Evolutionary conservation across 1,284 basidiomycete genomes (phyloP), one percentile per base, ranked within the genome.

Genomic region (Cystobasidium pallidum): DNA sequence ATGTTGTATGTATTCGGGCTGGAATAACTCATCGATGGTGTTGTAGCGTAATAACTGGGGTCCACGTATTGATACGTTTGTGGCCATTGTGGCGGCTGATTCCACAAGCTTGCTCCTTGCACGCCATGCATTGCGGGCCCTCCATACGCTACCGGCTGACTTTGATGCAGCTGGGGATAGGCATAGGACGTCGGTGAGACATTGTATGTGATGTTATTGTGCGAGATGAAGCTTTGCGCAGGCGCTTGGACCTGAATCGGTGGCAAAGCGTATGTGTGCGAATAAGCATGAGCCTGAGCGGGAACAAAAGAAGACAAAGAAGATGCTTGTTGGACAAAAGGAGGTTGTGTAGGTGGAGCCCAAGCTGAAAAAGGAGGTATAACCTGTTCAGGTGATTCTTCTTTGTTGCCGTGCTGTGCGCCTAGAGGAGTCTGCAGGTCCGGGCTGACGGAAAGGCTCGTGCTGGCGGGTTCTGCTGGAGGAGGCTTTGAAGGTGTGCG

Each of bases 301-400:
- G 54, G 54, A 57, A 34, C 54, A 57, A 57, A 57, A 57, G 54
- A 15, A 57, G 54, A 57, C 54, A 57, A 57, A 57, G 54, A 19
- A 15, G 54, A 15, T 57, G 54, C 24, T 51, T 51, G 49, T 51
- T 24, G 24, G 49, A 54, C 13, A 13, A 28, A 32, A 19, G 32
- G 10, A 57, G 54, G 10, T 57, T 57, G 54, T 34, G 13, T 6
- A 1, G 54, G 54, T 8, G 54, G 28, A 19, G 54, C 36, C 54
- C 54, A 57, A 57, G 54, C 54, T 32, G 19, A 34, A n/a, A 57
- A 57, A 36, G 54, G 30, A 57, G 54, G 54, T 57, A 57, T 57
- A 4, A 15, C 36, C 15, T 57, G 32, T 2, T 57, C 49, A 4
- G 49, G 49, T 28, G 49, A 36, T 57, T 57, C 54, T 30, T 26